phyloP scores from a whole-genome alignment of 352 stramenopile species.

The Globisporangium carolinianum region DNA sequence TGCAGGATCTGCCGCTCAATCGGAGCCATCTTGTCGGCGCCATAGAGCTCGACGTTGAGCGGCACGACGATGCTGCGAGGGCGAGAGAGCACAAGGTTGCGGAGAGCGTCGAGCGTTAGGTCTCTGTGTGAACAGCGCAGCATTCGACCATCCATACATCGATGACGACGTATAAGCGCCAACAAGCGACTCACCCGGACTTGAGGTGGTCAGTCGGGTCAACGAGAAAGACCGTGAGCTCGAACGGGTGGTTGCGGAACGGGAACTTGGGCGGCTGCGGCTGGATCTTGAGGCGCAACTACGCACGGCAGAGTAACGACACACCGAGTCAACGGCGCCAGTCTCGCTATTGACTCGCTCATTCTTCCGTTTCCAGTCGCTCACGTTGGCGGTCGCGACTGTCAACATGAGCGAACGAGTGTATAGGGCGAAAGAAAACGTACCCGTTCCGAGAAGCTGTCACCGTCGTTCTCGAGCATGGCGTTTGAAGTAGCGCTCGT shows the following conservation, averaged over 20 bases:
- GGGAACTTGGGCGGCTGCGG: constrained; percentile 80
- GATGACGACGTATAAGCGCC: neutral
- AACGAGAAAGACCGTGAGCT: constrained; percentile 85
- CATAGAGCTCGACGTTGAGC: constrained; percentile 77
- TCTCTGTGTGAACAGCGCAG: too few species aligned
- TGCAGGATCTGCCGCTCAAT: constrained; percentile 77
- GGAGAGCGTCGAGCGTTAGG: too few species aligned
- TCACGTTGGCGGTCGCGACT: too few species aligned
- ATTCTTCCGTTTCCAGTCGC: too few species aligned
- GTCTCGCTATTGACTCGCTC: too few species aligned
- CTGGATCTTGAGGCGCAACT: constrained; percentile 81
- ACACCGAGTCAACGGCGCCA: too few species aligned
- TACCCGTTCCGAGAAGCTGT: constrained; percentile 51
- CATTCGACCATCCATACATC: neutral
- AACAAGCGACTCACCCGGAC: constrained; percentile 32
- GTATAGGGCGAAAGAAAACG: constrained; percentile 3
- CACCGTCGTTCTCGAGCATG: constrained; percentile 38
- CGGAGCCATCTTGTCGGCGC: constrained; percentile 76
- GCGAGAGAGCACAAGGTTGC: neutral
- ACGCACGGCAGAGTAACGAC: neutral
- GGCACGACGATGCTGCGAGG: constrained; percentile 50
- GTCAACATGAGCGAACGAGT: too few species aligned
- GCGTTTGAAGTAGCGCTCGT: constrained; percentile 4
- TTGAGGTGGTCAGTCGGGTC: constrained; percentile 75
- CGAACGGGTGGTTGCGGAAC: constrained; percentile 80